Percentiles rank a stretch among this genome's conserved stretches.
These are phyloP conservation scores for Clavispora vitiphila DNA, from an alignment of 805 yeast genomes.

Conservation along the genomic window DNA sequence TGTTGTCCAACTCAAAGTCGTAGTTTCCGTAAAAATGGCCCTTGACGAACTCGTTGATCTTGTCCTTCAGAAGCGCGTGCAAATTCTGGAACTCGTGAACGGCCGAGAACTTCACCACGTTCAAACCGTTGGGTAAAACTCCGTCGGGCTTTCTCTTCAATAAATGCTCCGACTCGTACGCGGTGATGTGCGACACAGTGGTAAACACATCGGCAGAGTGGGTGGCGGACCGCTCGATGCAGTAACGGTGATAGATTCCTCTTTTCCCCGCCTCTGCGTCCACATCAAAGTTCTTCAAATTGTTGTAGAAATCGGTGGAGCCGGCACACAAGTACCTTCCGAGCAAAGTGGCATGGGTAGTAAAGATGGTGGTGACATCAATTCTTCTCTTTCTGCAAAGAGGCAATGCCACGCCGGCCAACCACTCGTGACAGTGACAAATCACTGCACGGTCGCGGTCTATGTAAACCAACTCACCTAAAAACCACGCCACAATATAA, in stretches of 20 bases:
- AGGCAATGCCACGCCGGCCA: slow-evolving; percentile 94
- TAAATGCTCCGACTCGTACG: slow-evolving; percentile 88
- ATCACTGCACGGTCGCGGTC: slow-evolving; percentile 86
- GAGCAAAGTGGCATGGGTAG: slow-evolving; percentile 93
- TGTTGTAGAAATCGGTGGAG: slow-evolving; percentile 91
- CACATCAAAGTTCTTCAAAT: slow-evolving; percentile 82
- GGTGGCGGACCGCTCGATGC: slow-evolving; percentile 94
- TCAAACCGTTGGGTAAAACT: slow-evolving; percentile 92
- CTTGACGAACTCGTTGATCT: slow-evolving; percentile 88
- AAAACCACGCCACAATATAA: slow-evolving; percentile 92
- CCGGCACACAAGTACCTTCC: slow-evolving; percentile 98
- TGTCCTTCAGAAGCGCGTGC: slow-evolving; percentile 87
- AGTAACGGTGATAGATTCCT: slow-evolving; percentile 94
- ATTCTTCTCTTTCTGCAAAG: slow-evolving; percentile 85
- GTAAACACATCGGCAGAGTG: slow-evolving; percentile 96
- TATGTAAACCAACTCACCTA: slow-evolving; percentile 85
- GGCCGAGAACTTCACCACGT: slow-evolving; percentile 93
- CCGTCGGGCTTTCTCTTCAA: slow-evolving; percentile 97
- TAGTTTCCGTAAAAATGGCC: slow-evolving; percentile 97
- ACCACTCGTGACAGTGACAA: slow-evolving; percentile 96
- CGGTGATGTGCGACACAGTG: slow-evolving; percentile 96
- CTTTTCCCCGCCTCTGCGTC: slow-evolving; percentile 98
- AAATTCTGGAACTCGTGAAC: slow-evolving; percentile 97
- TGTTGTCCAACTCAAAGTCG: slow-evolving; percentile 90
- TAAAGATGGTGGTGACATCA: slow-evolving; percentile 91